Base-by-base conservation (phyloP, 2,329 filamentous ascomycete species). In the Diatrype stigma region DNA sequence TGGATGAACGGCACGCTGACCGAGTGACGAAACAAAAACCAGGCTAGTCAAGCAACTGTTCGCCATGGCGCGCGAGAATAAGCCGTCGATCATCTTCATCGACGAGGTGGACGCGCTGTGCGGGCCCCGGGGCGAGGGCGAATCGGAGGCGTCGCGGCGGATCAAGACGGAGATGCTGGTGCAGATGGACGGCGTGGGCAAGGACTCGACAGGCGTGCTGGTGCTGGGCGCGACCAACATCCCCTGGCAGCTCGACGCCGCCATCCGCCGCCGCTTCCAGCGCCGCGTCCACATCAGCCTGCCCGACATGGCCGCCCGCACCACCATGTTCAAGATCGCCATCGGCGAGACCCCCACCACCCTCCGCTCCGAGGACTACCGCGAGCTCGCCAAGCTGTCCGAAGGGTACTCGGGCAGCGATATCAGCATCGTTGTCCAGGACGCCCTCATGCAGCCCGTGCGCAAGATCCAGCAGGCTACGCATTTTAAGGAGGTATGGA, bases 101-200 rank as follows among this genome's bases (percentile, higher is more conserved):
- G 93, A 97, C 69, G 93, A 97, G 72, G 91, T 97, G 56, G 94
- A 99, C 69, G 94, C 94, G 5, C 85, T 99, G 2, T 97, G 94
- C 67, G 94, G 94, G 0, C 92, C 93, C 8, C 84, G 94, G 61
- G 84, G 83, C 57, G 94, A 99, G 78, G 94, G 94, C 67, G 95
- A 99, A 75, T 96, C 92, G 1, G 94, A 99, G 77, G 94, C 95
- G 1, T 96, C 92, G 48, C 84, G 94, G 54, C 88, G 94, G 68
- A 99, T 99, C 79, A 99, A 99, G 75, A 99, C 94, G 1, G 94
- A 99, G 71, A 85, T 99, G 64, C 84, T 99, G 14, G 93, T 99
- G 17, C 94, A 99, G 72, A 99, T 99, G 94, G 94, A 99, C 63
- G 95, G 94, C 73, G 94, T 99, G 10, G 95, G 94, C 56, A 93